Evolutionary conservation across 2,329 filamentous ascomycete genomes (phyloP).

Genomic region (Mollisia scopiformis): DNA sequence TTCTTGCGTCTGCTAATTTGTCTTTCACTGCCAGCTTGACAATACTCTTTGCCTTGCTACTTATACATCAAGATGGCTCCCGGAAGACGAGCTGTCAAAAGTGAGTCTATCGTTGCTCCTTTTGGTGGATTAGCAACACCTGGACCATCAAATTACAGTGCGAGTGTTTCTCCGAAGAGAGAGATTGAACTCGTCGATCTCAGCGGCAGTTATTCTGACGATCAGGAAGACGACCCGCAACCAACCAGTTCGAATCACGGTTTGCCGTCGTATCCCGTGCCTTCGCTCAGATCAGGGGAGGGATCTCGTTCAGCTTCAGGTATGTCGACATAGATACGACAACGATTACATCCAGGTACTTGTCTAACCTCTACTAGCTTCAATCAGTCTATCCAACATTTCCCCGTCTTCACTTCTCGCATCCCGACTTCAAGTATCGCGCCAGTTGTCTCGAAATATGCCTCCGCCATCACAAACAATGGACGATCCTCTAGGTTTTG

Average conservation of each 20-base stretch:
- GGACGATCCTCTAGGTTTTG: conserved; percentile 36
- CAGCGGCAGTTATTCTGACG: conserved; percentile 9
- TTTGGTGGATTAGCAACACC: conserved; percentile 17
- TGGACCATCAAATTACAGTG: conserved; percentile 13
- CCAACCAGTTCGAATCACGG: conserved; percentile 3
- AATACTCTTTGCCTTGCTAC: neutral
- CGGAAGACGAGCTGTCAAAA: conserved; percentile 4
- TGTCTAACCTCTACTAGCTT: neutral
- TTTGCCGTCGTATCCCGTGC: neutral
- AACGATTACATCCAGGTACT: neutral
- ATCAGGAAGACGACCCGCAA: conserved; percentile 11
- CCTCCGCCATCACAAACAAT: neutral
- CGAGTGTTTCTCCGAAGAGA: conserved; percentile 13
- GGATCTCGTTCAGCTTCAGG: neutral
- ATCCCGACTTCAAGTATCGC: neutral
- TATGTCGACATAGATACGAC: neutral
- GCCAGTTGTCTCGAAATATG: neutral
- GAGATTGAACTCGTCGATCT: conserved; percentile 13
- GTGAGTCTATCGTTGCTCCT: conserved; percentile 20
- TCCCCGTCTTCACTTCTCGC: neutral
- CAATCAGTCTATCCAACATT: neutral
- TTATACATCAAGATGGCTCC: conserved; percentile 5
- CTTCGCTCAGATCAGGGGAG: neutral
- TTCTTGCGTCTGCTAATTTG: neutral
- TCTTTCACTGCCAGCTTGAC: neutral